Percentiles rank a stretch among this genome's conserved stretches.
Evolutionary conservation across 371 early-diverging fungal genomes (phyloP).

Genomic region (Mortierella sp.): DNA sequence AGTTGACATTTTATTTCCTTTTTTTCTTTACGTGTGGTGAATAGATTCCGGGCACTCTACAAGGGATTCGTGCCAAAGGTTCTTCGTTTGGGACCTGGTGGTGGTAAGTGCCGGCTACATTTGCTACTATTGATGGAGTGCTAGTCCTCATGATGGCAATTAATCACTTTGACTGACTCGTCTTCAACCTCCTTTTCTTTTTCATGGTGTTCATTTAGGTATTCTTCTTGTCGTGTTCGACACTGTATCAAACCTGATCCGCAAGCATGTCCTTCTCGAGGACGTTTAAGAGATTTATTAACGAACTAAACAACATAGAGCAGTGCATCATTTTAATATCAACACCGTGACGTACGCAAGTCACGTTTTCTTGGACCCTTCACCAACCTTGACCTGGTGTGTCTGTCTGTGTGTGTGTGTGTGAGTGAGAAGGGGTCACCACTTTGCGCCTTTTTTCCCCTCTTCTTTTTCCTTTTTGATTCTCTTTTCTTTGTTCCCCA

Average conservation of each 20-base stretch:
- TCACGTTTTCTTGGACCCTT: slow-evolving; percentile 7
- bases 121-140: neutral
- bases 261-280: slow-evolving; percentile 75
- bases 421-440: neutral
- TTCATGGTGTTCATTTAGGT: slow-evolving; percentile 52
- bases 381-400: neutral
- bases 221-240: slow-evolving; percentile 96
- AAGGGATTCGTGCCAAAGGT: slow-evolving; percentile 98
- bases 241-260: slow-evolving; percentile 87
- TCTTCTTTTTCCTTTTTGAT: slow-evolving; percentile 5
- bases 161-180: neutral
- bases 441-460: slow-evolving; percentile 6
- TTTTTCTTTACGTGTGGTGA: neutral
- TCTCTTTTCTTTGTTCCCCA: slow-evolving; percentile 1
- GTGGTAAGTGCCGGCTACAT: slow-evolving; percentile 57
- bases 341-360: slow-evolving; percentile 1
- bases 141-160: neutral
- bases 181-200: slow-evolving; percentile 17
- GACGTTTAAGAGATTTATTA: slow-evolving; percentile 9
- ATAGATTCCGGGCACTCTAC: slow-evolving; percentile 87
- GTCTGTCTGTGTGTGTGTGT: neutral
- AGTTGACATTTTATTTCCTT: neutral
- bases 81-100: slow-evolving; percentile 96
- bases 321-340: no score
- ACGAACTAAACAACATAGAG: neutral